Conservation (phyloP, 2,329 filamentous ascomycete species). For the Byssoonygena ceratinophila region DNA sequence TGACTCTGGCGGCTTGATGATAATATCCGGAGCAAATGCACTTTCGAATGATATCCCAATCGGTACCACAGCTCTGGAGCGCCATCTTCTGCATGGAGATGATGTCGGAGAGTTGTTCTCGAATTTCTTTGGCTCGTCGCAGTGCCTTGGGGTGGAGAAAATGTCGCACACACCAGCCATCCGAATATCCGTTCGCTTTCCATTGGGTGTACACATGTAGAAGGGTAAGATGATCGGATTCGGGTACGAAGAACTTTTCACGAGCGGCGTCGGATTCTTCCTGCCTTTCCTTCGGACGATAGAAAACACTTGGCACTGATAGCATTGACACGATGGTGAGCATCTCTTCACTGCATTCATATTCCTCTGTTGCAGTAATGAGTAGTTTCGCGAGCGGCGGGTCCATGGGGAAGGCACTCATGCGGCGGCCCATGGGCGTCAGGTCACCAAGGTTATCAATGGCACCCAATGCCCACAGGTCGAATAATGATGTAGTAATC, state of each 20-base stretch:
- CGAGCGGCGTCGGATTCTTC: slow-evolving; percentile 92
- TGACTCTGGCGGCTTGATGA: slow-evolving; percentile 91
- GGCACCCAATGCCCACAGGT: slow-evolving; percentile 90
- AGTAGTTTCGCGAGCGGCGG: slow-evolving; percentile 88
- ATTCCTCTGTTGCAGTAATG: slow-evolving; percentile 79
- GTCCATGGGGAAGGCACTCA: slow-evolving; percentile 98
- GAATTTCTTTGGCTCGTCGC: slow-evolving; percentile 81
- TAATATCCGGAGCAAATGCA: slow-evolving; percentile 98
- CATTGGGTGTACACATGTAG: slow-evolving; percentile 94
- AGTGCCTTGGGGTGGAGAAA: slow-evolving; percentile 94
- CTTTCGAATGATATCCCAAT: slow-evolving; percentile 91
- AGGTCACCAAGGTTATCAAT: slow-evolving; percentile 89
- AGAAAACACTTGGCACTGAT: slow-evolving; percentile 92
- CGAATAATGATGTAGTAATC: slow-evolving; percentile 92
- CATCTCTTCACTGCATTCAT: slow-evolving; percentile 94
- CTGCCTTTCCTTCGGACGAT: slow-evolving; percentile 88
- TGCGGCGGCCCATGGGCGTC: slow-evolving; percentile 73
- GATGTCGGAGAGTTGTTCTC: slow-evolving; percentile 86
- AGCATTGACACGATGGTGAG: slow-evolving; percentile 97
- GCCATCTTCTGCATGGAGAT: slow-evolving; percentile 89
- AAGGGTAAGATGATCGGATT: slow-evolving; percentile 91
- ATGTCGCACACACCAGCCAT: slow-evolving; percentile 85
- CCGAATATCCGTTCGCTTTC: slow-evolving; percentile 79
- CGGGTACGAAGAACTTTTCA: slow-evolving; percentile 97
- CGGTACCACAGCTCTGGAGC: slow-evolving; percentile 79